Percentiles rank a stretch among this genome's conserved stretches.
phyloP scores from a whole-genome alignment of 768 basidiomycete species.

The Wakefieldia striispora region DNA sequence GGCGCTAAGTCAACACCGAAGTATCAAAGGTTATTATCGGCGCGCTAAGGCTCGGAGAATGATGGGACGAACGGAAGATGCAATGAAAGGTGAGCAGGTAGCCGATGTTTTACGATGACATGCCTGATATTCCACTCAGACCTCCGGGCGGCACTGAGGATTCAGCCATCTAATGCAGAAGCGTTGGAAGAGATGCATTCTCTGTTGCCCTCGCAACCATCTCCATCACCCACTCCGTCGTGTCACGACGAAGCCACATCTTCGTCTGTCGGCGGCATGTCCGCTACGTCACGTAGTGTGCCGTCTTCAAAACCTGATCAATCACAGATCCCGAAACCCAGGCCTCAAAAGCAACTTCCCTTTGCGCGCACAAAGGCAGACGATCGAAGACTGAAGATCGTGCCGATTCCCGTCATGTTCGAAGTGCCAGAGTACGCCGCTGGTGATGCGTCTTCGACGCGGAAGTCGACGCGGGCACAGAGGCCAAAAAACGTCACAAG shows the following conservation, averaged over 20 bases:
- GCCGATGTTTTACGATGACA: too few relatives aligned
- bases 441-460: constrained; percentile 20
- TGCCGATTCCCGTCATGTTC: constrained; percentile 43
- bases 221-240: constrained; percentile 8
- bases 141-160: constrained; percentile 53
- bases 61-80: constrained; percentile 54
- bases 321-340: constrained; percentile 40
- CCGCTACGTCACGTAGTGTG: constrained; percentile 4
- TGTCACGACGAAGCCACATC: constrained; percentile 26
- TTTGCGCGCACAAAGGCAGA: constrained; percentile 53
- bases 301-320: constrained; percentile 27
- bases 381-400: constrained; percentile 52
- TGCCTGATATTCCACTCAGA: constrained; percentile 38
- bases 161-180: constrained; percentile 65
- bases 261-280: constrained; percentile 27
- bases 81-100: constrained; percentile 49
- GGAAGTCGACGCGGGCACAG: constrained; percentile 29
- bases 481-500: constrained; percentile 29
- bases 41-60: constrained; percentile 66
- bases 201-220: constrained; percentile 29
- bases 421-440: constrained; percentile 29
- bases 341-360: constrained; percentile 46
- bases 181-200: constrained; percentile 55
- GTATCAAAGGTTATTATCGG: constrained; percentile 68
- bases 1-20: constrained; percentile 62